These are phyloP conservation scores for Phytophthora pisi DNA, from an alignment of 352 stramenopile species.

Conservation along the genomic window DNA sequence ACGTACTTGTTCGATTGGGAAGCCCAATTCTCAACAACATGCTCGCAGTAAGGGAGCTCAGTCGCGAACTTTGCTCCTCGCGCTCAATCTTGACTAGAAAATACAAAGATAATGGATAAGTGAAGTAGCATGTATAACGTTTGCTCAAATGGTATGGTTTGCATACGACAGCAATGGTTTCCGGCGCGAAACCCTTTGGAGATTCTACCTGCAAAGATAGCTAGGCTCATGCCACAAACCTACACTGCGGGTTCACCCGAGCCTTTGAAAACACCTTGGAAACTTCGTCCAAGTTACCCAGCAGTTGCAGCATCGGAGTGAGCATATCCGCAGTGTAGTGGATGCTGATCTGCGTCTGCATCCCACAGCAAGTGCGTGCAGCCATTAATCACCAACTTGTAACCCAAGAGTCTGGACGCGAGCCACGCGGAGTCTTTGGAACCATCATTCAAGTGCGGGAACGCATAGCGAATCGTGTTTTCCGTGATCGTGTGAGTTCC, in stretches of 20 bases:
- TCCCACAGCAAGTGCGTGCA: background rate
- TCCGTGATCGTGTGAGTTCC: conserved; percentile 1
- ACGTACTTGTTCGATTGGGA: too few relatives aligned
- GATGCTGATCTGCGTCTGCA: background rate
- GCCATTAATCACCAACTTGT: background rate
- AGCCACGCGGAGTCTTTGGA: background rate
- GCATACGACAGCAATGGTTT: background rate
- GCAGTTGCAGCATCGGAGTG: background rate
- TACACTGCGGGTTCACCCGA: conserved; percentile 1
- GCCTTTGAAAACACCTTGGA: conserved; percentile 4
- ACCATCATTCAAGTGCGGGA: conserved; percentile 4
- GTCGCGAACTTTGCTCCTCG: too few relatives aligned
- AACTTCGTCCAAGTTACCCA: conserved; percentile 3
- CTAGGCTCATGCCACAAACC: background rate
- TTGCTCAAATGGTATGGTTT: too few relatives aligned
- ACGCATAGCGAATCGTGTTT: conserved; percentile 5
- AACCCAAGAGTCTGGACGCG: background rate
- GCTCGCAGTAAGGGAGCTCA: too few relatives aligned
- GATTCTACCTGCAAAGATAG: too few relatives aligned
- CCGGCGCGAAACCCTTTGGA: background rate
- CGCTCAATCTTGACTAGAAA: too few relatives aligned
- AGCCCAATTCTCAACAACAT: too few relatives aligned
- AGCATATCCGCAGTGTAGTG: conserved; percentile 4
- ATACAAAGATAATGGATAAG: too few relatives aligned
- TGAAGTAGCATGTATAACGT: too few relatives aligned